Conservation (phyloP, 768 basidiomycete species). For the Candolleomyces eurysporus region DNA sequence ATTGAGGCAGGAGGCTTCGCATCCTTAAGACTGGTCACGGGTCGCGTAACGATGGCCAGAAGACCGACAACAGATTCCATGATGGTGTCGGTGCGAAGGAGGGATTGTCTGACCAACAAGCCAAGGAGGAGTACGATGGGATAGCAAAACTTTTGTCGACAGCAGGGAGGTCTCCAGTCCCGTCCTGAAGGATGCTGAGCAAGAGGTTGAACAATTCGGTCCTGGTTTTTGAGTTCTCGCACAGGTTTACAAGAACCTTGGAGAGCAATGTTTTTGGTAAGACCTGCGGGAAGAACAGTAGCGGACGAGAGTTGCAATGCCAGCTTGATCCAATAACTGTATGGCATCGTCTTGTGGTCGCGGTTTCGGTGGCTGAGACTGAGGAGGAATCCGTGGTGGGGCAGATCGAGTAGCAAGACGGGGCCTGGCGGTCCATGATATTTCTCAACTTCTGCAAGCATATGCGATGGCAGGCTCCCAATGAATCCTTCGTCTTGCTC, state of each 20-base stretch:
- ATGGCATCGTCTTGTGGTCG: slow-evolving; percentile 74
- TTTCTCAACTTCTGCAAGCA: slow-evolving; percentile 78
- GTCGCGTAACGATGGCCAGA: slow-evolving; percentile 85
- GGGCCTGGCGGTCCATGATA: slow-evolving; percentile 53
- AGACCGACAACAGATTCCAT: slow-evolving; percentile 92
- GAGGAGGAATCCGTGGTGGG: slow-evolving; percentile 21
- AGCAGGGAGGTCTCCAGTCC: slow-evolving; percentile 85
- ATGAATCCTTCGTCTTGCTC: slow-evolving; percentile 87
- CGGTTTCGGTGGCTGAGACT: slow-evolving; percentile 20
- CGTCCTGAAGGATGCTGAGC: slow-evolving; percentile 92
- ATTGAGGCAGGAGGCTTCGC: slow-evolving; percentile 2
- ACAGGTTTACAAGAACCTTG: slow-evolving; percentile 90
- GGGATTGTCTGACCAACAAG: slow-evolving; percentile 80
- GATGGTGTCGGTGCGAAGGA: slow-evolving; percentile 85
- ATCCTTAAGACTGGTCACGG: slow-evolving; percentile 66
- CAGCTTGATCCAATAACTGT: slow-evolving; percentile 86
- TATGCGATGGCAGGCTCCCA: slow-evolving; percentile 76
- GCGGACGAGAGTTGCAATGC: slow-evolving; percentile 87
- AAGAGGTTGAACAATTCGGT: slow-evolving; percentile 92
- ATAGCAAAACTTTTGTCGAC: slow-evolving; percentile 92
- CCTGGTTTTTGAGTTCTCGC: slow-evolving; percentile 91
- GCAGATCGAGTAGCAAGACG: slow-evolving; percentile 27
- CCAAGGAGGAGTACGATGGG: slow-evolving; percentile 88
- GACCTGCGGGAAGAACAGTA: slow-evolving; percentile 96
- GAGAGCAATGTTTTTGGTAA: slow-evolving; percentile 82